These are phyloP conservation scores for Kwoniella heveanensis DNA, from an alignment of 768 basidiomycete species.

Conservation along the genomic window DNA sequence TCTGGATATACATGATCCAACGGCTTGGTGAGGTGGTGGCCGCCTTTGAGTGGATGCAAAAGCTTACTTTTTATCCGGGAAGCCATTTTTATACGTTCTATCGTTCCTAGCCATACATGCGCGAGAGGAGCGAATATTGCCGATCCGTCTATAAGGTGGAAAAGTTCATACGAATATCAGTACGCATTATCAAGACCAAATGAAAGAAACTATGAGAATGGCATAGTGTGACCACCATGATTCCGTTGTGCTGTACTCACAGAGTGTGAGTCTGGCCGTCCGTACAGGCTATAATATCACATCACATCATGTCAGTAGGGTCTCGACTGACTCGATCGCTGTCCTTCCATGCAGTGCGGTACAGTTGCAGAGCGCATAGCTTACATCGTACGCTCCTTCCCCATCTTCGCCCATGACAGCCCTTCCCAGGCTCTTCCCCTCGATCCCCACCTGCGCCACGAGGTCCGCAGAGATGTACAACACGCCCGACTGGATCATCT, in stretches of 20 bases:
- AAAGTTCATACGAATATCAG: not conserved
- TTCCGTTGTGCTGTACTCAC: conserved; percentile 25
- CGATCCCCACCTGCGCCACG: conserved; percentile 51
- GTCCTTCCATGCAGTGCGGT: no score
- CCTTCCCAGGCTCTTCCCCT: conserved; percentile 34
- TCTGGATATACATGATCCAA: no score
- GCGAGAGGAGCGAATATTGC: conserved; percentile 53
- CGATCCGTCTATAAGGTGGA: conserved; percentile 35
- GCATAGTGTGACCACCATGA: no score
- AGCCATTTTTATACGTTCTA: conserved; percentile 38
- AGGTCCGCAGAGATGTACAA: conserved; percentile 47
- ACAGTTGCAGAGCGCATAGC: no score
- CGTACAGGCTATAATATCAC: conserved; percentile 28
- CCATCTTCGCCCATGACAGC: conserved; percentile 15
- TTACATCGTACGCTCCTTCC: conserved; percentile 37
- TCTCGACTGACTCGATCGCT: no score
- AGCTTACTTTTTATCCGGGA: conserved; percentile 36
- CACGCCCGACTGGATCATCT: conserved; percentile 46
- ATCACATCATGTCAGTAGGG: not conserved
- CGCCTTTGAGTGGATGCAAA: not conserved
- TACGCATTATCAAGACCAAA: no score
- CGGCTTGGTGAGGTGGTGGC: no score
- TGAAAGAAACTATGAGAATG: no score
- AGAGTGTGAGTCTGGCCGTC: conserved; percentile 46
- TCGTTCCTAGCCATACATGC: conserved; percentile 43